Base-by-base conservation (phyloP, 441 rosid genomes). In the Gossypium armourianum region DNA sequence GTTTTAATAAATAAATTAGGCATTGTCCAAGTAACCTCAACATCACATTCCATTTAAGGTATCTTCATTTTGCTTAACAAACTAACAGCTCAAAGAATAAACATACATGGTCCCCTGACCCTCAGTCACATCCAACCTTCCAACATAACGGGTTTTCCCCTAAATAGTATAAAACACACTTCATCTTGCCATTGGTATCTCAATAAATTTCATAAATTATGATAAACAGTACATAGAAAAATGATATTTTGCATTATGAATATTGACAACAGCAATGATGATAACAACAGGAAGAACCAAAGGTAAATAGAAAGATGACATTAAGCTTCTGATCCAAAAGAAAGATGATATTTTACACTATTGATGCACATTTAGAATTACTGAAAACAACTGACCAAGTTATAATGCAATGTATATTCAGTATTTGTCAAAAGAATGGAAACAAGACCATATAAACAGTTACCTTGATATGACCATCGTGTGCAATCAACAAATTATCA, bases 381-480 rank as follows among this genome's bases (percentile, higher is more conserved):
- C 20, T 13, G 1, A 20, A 70, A 28, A 19, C 23, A 4, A 15
- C 28, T 4, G 47, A 53, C 20, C 21, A 36, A 54, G 57, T 21
- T 24, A 53, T 32, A 63, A 13, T 2, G 61, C 43, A 56, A 21
- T 28, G 26, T 15, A 6, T 23, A 54, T 20, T 23, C 58, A 24
- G 29, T 57, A 58, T 74, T 3, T 23, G 20, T 21, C 21, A 20
- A 72, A 13, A 21, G 24, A 16, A 55, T 23, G 15, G 62, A 60
- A 70, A 12, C 50, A 72, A 63, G 57, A 13, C 13, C 23, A 64
- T 52, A 54, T 67, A 1, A 55, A 20, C 50, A 12, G 66, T 53
- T 88, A 95, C 99, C 99, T 96, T 96, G 82, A 93, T 90, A 81
- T 96, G 99, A 72, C 99, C 98, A 86, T 96, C 99, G 75, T 96